Conservation (phyloP, 805 yeast genomes). For the Kodamaea neixiangensis region DNA sequence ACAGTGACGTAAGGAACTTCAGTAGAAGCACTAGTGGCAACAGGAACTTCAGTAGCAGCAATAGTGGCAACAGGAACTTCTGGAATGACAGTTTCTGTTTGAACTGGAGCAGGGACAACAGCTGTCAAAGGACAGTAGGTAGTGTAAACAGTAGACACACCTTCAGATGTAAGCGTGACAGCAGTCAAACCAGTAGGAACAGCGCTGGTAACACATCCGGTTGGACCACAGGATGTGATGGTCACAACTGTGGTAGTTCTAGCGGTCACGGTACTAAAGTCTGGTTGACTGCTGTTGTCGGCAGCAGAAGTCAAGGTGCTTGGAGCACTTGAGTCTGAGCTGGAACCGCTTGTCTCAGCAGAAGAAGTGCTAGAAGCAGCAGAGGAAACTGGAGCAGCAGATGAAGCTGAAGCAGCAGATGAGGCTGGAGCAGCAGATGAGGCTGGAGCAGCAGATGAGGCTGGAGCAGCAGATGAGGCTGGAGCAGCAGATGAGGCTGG, state of each 20-base stretch:
- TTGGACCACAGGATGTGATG: conserved; percentile 10
- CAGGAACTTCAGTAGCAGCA: not conserved
- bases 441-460: not conserved
- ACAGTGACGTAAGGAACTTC: not conserved
- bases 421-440: not conserved
- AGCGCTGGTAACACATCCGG: conserved; percentile 4
- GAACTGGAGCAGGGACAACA: conserved; percentile 5
- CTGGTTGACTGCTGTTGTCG: not conserved
- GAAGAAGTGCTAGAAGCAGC: not conserved
- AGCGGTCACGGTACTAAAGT: not conserved
- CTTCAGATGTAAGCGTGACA: conserved; percentile 13
- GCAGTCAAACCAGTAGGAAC: conserved; percentile 12
- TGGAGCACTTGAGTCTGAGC: not conserved
- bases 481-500: not conserved
- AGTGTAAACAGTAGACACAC: conserved; percentile 14
- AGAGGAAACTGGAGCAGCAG: not conserved
- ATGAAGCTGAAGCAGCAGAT: not conserved
- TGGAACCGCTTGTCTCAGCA: not conserved
- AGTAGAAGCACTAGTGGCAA: not conserved
- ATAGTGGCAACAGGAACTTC: not conserved
- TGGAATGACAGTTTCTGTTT: not conserved
- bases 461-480: not conserved
- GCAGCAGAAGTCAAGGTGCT: not conserved
- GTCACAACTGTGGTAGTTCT: conserved; percentile 8
- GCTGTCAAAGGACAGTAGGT: conserved; percentile 20